These are phyloP conservation scores for Malassezia restricta DNA, from an alignment of 1,284 basidiomycete species.

Conservation along the genomic window DNA sequence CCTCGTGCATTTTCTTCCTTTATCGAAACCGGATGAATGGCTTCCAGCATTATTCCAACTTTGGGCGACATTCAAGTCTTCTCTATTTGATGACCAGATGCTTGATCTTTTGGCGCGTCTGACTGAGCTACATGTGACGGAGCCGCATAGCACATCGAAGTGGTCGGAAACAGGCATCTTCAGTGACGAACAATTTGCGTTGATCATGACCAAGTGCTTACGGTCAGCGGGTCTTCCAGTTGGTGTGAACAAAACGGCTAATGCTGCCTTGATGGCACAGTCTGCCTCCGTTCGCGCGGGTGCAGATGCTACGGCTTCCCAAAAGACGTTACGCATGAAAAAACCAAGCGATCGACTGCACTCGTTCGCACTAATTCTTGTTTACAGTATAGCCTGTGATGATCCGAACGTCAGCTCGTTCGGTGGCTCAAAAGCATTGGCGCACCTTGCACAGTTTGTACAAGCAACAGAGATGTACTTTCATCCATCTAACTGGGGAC, in stretches of 20 bases:
- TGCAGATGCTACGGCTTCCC: constrained; percentile 53
- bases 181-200: constrained; percentile 70
- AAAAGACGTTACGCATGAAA: constrained; percentile 63
- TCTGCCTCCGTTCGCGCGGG: constrained; percentile 40
- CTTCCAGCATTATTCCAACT: constrained; percentile 54
- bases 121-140: constrained; percentile 59
- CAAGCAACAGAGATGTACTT: constrained; percentile 88
- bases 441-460: constrained; percentile 73
- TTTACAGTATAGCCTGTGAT: constrained; percentile 83
- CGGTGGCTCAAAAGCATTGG: constrained; percentile 77
- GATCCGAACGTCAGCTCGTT: constrained; percentile 49
- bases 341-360: constrained; percentile 60
- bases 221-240: constrained; percentile 63
- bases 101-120: constrained; percentile 68
- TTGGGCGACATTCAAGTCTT: constrained; percentile 75
- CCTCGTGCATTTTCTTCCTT: constrained; percentile 43
- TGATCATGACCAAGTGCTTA: constrained; percentile 74
- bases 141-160: constrained; percentile 26
- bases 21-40: constrained; percentile 37
- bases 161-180: constrained; percentile 77
- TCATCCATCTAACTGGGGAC: constrained; percentile 55
- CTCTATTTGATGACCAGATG: constrained; percentile 67
- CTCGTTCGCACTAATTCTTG: constrained; percentile 70
- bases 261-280: constrained; percentile 35
- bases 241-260: constrained; percentile 46